Conservation (phyloP, 805 yeast species). For the Saturnispora galanensis region DNA sequence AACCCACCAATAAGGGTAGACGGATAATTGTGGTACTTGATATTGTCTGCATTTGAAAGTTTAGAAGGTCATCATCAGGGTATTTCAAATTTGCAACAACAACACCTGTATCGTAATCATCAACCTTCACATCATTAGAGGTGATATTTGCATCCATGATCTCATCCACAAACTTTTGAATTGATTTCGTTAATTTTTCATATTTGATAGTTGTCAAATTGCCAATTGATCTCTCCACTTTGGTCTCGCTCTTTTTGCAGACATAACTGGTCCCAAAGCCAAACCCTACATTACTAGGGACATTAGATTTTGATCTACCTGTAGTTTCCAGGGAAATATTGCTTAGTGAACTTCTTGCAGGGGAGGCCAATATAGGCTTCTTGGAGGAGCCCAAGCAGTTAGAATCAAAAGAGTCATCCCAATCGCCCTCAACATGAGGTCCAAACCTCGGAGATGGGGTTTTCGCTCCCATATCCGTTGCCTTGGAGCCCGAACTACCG, state of each 20-base stretch:
- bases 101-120: background rate
- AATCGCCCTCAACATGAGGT: constrained; percentile 2
- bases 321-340: background rate
- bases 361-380: background rate
- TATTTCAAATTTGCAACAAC: constrained; percentile 1
- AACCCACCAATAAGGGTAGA: constrained; percentile 27
- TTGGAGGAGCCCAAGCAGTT: background rate
- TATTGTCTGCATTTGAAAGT: constrained; percentile 3
- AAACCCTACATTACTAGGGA: background rate
- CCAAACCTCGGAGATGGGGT: constrained; percentile 4
- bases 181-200: constrained; percentile 6
- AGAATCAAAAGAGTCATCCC: constrained; percentile 5
- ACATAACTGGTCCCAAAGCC: constrained; percentile 6
- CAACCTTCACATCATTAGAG: background rate
- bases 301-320: background rate
- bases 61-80: background rate
- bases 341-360: background rate
- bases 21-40: constrained; percentile 6
- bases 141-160: background rate
- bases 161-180: constrained; percentile 4
- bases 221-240: constrained; percentile 6
- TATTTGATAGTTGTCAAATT: constrained; percentile 6
- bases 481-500: background rate
- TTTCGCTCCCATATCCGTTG: background rate
- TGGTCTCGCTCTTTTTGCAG: background rate